These are phyloP conservation scores for Penicillium cinerascens DNA, from an alignment of 495 filamentous ascomycete genomes.

Conservation along the genomic window DNA sequence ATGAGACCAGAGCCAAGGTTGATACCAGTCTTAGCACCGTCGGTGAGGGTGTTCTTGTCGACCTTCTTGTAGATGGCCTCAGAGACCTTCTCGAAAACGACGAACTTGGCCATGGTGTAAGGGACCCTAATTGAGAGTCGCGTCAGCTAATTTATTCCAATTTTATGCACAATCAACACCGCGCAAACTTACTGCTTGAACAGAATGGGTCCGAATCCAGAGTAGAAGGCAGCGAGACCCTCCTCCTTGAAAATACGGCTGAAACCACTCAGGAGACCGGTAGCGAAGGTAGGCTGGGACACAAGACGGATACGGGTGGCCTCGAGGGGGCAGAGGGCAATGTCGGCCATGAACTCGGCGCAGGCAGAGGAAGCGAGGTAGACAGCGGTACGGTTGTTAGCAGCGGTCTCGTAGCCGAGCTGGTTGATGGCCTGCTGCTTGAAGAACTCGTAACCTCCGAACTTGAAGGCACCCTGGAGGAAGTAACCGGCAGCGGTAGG, in stretches of 20 bases:
- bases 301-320: constrained; percentile 94
- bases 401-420: constrained; percentile 73
- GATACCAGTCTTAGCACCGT: constrained; percentile 74
- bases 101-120: constrained; percentile 99
- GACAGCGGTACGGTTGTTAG: constrained; percentile 81
- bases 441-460: constrained; percentile 94
- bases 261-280: constrained; percentile 77
- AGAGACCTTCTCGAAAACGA: constrained; percentile 95
- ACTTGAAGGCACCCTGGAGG: constrained; percentile 93
- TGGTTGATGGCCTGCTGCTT: constrained; percentile 88
- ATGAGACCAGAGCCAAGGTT: constrained; percentile 95
- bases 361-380: constrained; percentile 81
- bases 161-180: not conserved
- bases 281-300: constrained; percentile 82
- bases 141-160: constrained; percentile 4
- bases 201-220: constrained; percentile 87
- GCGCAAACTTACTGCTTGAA: constrained; percentile 80
- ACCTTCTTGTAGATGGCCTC: constrained; percentile 68
- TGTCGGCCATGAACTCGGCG: constrained; percentile 92
- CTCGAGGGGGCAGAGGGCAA: constrained; percentile 90
- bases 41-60: constrained; percentile 74
- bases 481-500: constrained; percentile 90
- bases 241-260: constrained; percentile 80
- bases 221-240: constrained; percentile 89
- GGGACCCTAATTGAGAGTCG: constrained; percentile 63